A percentile compares a stretch with the other conserved stretches of the same genome.
phyloP scores from a whole-genome alignment of 495 filamentous ascomycete species.

The Lasiosphaeria miniovina region DNA sequence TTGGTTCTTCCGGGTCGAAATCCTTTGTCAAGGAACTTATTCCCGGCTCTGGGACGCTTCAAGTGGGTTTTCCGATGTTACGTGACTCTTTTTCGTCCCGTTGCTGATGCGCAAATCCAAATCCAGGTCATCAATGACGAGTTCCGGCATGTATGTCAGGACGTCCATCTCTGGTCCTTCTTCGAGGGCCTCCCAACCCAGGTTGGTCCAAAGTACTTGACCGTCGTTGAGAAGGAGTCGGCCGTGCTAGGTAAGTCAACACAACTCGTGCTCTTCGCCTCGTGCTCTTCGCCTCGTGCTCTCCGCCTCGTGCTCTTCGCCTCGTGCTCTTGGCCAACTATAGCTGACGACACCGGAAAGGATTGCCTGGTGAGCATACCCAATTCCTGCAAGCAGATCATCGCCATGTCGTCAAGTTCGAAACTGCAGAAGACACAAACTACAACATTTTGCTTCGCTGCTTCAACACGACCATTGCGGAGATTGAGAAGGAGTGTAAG shows the following conservation, averaged over 20 bases:
- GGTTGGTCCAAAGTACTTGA: conserved; percentile 27
- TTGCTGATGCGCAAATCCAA: not conserved
- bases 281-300: not conserved
- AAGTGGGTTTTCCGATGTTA: conserved; percentile 5
- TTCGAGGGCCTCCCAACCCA: conserved; percentile 41
- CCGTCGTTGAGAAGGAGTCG: conserved; percentile 46
- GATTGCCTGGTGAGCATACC: conserved; percentile 37
- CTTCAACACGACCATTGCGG: conserved; percentile 21
- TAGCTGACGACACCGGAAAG: conserved; percentile 15
- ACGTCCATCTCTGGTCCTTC: conserved; percentile 43
- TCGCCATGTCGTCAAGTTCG: conserved; percentile 28
- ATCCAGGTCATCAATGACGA: conserved; percentile 45
- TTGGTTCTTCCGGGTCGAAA: conserved; percentile 20
- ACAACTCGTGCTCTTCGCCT: not conserved
- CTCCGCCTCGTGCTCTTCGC: not conserved
- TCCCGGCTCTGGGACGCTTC: conserved; percentile 23
- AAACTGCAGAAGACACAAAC: conserved; percentile 18
- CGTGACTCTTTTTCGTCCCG: not conserved
- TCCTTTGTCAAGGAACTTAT: conserved; percentile 41
- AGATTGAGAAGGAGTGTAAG: conserved; percentile 19
- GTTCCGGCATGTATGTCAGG: conserved; percentile 37
- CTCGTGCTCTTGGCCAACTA: not conserved
- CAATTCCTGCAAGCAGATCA: conserved; percentile 45
- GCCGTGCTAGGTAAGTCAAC: conserved; percentile 28
- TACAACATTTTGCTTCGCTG: conserved; percentile 23